Conservation (phyloP, 768 basidiomycete species). For the Tulasnella sp. region DNA sequence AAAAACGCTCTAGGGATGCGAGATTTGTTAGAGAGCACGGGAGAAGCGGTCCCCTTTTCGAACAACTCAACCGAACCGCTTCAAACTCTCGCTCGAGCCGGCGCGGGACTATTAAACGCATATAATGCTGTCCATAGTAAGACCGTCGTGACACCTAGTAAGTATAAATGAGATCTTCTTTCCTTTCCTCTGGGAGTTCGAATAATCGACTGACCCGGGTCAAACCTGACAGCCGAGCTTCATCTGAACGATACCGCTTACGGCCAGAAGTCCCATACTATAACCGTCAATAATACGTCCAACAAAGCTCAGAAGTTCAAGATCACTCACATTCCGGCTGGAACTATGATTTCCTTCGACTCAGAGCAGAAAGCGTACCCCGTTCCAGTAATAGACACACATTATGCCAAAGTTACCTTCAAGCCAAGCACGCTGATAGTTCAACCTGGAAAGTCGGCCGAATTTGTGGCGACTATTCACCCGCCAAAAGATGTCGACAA, state of each 20-base stretch:
- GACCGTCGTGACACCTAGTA: slow-evolving; percentile 42
- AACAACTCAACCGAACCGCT: slow-evolving; percentile 28
- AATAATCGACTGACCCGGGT: neutral
- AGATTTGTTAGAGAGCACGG: slow-evolving; percentile 37
- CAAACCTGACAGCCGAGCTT: slow-evolving; percentile 39
- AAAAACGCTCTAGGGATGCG: neutral
- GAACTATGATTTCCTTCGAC: slow-evolving; percentile 54
- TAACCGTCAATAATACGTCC: slow-evolving; percentile 56
- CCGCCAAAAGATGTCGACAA: slow-evolving; percentile 51
- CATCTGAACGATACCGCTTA: slow-evolving; percentile 50
- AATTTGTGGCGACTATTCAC: slow-evolving; percentile 52
- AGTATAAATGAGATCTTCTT: neutral
- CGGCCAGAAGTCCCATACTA: slow-evolving; percentile 29
- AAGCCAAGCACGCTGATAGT: slow-evolving; percentile 52
- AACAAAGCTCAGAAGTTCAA: slow-evolving; percentile 50
- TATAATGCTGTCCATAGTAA: slow-evolving; percentile 44
- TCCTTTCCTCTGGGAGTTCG: neutral
- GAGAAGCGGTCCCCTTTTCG: slow-evolving; percentile 27
- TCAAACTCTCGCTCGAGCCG: slow-evolving; percentile 38
- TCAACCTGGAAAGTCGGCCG: slow-evolving; percentile 49
- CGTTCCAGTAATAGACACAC: slow-evolving; percentile 51
- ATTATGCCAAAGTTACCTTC: slow-evolving; percentile 54
- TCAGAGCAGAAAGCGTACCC: slow-evolving; percentile 53
- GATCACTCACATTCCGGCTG: slow-evolving; percentile 60
- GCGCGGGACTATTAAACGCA: slow-evolving; percentile 42